Conservation (phyloP, 495 filamentous ascomycete species). For the Penicillium pulvis region DNA sequence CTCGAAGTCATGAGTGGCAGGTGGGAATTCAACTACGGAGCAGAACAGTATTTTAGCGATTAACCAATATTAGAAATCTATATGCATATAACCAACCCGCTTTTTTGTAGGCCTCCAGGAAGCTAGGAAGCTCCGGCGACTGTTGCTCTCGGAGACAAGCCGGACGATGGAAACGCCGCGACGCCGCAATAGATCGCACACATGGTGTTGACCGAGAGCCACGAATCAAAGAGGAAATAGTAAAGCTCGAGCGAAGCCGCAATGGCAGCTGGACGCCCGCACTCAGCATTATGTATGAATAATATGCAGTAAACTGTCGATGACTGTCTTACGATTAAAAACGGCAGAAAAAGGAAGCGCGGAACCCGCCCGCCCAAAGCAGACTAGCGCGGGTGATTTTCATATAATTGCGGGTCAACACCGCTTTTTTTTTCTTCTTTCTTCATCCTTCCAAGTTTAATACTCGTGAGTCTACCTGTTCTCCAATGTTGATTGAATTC, state of each 20-base stretch:
- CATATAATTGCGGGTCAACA: conserved; percentile 24
- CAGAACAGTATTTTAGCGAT: conserved; percentile 14
- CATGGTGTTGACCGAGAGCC: conserved; percentile 16
- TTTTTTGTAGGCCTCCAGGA: conserved; percentile 50
- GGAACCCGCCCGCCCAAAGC: conserved; percentile 30
- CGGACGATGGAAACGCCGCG: conserved; percentile 31
- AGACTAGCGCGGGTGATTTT: conserved; percentile 29
- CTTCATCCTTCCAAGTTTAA: conserved; percentile 98
- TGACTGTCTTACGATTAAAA: conserved; percentile 10
- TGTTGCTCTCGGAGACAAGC: conserved; percentile 30
- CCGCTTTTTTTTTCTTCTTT: conserved; percentile 52
- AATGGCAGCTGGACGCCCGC: conserved; percentile 13
- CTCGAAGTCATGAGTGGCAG: conserved; percentile 49
- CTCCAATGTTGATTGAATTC: background rate
- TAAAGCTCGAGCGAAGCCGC: conserved; percentile 23
- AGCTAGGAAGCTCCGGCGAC: conserved; percentile 22
- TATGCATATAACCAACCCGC: conserved; percentile 41
- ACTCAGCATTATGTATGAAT: conserved; percentile 11
- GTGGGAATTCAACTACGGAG: conserved; percentile 53
- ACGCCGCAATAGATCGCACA: conserved; percentile 10
- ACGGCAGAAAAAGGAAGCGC: conserved; percentile 23
- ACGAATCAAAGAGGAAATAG: conserved; percentile 42
- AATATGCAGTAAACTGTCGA: conserved; percentile 1
- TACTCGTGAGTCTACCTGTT: conserved; percentile 67
- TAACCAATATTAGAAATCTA: background rate